Evolutionary conservation across 352 stramenopile genomes (phyloP).

Genomic region (Phytophthora capsici): DNA sequence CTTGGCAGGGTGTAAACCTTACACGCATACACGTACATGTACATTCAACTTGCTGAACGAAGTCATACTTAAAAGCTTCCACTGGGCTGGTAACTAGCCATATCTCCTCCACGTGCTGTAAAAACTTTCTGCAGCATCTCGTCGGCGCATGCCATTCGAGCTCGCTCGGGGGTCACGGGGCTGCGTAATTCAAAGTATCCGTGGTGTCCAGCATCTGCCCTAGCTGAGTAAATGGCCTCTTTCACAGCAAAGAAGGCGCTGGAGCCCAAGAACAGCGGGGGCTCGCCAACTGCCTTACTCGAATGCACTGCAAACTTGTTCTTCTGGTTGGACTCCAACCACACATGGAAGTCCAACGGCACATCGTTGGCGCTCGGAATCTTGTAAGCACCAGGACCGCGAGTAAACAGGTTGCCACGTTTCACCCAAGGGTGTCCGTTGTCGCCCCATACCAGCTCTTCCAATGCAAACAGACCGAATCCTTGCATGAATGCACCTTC

Average conservation of each 20-base stretch:
- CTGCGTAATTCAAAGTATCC: conserved; percentile 78
- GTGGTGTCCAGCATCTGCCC: conserved; percentile 64
- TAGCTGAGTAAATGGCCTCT: conserved; percentile 91
- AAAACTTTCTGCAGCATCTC: conserved; percentile 77
- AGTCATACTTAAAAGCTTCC: conserved; percentile 60
- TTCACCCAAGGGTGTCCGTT: conserved; percentile 95
- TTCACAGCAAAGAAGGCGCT: conserved; percentile 97
- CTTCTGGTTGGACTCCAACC: conserved; percentile 91
- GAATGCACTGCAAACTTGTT: conserved; percentile 97
- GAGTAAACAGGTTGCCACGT: conserved; percentile 92
- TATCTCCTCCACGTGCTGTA: conserved; percentile 59
- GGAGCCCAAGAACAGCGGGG: conserved; percentile 94
- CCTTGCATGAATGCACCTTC: conserved; percentile 98
- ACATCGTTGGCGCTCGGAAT: conserved; percentile 97
- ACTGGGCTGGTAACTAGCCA: conserved; percentile 62
- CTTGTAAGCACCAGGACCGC: conserved; percentile 96
- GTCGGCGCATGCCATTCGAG: conserved; percentile 85
- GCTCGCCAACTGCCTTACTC: conserved; percentile 96
- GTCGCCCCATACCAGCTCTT: conserved; percentile 96
- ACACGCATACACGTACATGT: not conserved
- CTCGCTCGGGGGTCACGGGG: conserved; percentile 82
- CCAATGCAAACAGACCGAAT: conserved; percentile 94
- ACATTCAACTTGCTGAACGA: conserved; percentile 1
- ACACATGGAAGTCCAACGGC: conserved; percentile 94
- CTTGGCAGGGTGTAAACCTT: conserved; percentile 8